phyloP scores from a whole-genome alignment of 306 rosid genomes.

The Trifolium fragiferum region DNA sequence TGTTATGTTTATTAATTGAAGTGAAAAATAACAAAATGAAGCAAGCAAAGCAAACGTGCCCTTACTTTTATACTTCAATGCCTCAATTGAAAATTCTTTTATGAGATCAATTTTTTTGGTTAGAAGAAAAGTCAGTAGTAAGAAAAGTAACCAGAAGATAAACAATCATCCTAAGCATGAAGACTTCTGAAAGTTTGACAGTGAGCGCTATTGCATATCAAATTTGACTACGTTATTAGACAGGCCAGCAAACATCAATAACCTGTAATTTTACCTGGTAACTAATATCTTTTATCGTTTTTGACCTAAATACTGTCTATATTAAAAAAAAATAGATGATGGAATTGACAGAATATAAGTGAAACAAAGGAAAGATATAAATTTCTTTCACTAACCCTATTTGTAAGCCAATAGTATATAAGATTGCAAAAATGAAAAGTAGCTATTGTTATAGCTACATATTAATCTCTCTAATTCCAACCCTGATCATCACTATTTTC shows the following conservation, averaged over 20 bases:
- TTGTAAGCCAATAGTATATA: too few species aligned
- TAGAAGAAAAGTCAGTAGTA: neutral
- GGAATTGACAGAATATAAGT: neutral
- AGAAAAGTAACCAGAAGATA: neutral
- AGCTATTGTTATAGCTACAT: conserved; percentile 12
- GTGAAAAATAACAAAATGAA: too few species aligned
- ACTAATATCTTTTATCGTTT: neutral
- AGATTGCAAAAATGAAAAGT: neutral
- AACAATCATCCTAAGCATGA: neutral
- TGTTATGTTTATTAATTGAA: too few species aligned
- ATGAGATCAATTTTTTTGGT: neutral
- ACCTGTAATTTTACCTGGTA: neutral
- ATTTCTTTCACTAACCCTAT: too few species aligned
- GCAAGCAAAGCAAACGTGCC: too few species aligned
- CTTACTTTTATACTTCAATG: neutral
- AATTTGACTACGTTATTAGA: neutral
- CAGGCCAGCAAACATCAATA: neutral
- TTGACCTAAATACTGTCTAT: neutral
- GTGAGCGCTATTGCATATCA: neutral
- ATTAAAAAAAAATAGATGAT: neutral
- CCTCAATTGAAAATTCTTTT: neutral
- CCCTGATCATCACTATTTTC: neutral
- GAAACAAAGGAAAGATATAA: conserved; percentile 3
- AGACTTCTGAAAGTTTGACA: neutral
- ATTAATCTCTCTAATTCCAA: neutral